These are phyloP conservation scores for Glarea lozoyensis DNA, from an alignment of 495 filamentous ascomycete genomes.

Conservation along the genomic window DNA sequence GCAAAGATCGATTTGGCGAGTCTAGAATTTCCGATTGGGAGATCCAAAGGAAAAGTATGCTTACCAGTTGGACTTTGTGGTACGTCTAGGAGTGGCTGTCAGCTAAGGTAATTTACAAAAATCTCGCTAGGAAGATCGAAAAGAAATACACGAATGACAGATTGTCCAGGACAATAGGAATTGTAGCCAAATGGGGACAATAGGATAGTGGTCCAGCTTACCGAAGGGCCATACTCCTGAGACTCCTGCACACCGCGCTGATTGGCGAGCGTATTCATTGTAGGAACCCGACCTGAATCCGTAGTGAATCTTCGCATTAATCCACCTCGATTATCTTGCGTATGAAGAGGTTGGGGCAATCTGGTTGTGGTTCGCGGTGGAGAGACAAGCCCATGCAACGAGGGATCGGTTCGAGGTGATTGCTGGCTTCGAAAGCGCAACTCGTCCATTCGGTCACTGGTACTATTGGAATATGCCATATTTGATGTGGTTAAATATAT, in stretches of 20 bases:
- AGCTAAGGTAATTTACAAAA: slow-evolving; percentile 1
- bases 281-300: slow-evolving; percentile 77
- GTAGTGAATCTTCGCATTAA: slow-evolving; percentile 92
- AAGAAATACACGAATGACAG: too few relatives aligned
- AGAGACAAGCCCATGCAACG: slow-evolving; percentile 61
- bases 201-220: too few relatives aligned
- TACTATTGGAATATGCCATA: slow-evolving; percentile 61
- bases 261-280: slow-evolving; percentile 62
- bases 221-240: slow-evolving; percentile 40
- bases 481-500: slow-evolving; percentile 14
- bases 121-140: neutral
- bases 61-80: slow-evolving; percentile 37
- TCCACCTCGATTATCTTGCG: slow-evolving; percentile 56
- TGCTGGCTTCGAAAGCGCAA: slow-evolving; percentile 71
- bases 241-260: slow-evolving; percentile 43
- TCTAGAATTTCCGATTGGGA: neutral
- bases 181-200: slow-evolving; percentile 23
- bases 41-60: slow-evolving; percentile 7
- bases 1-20: neutral
- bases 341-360: slow-evolving; percentile 45
- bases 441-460: slow-evolving; percentile 61
- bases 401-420: slow-evolving; percentile 55
- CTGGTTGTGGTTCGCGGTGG: slow-evolving; percentile 54
- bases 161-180: too few relatives aligned
- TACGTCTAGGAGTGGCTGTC: slow-evolving; percentile 23